Evolutionary conservation across 2,329 filamentous ascomycete genomes (phyloP).

Genomic region (Diaporthe sp.): DNA sequence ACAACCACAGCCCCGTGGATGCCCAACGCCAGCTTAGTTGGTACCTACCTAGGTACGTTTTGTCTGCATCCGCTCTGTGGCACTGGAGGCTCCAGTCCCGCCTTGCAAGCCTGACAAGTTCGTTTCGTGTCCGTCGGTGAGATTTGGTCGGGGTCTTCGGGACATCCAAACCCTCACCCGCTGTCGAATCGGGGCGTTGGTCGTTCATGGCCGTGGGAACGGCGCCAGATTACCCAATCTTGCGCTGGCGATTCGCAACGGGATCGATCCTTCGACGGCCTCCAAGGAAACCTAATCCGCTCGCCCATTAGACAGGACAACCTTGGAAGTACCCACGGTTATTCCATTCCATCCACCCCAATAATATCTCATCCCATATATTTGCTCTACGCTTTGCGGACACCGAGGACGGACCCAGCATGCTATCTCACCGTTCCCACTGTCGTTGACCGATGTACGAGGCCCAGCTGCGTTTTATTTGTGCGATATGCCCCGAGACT

Average conservation of each 20-base stretch:
- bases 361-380: conserved; percentile 13
- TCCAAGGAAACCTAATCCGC: conserved; percentile 12
- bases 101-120: not conserved
- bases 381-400: not conserved
- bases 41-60: not conserved
- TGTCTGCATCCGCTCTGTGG: not conserved
- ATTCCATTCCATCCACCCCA: not conserved
- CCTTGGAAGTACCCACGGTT: not conserved
- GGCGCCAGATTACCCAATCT: conserved; percentile 31
- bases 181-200: conserved; percentile 9
- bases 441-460: not conserved
- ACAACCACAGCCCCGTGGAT: conserved; percentile 13
- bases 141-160: conserved; percentile 14
- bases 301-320: conserved; percentile 4
- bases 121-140: conserved; percentile 6
- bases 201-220: conserved; percentile 9
- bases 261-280: conserved; percentile 21
- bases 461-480: not conserved
- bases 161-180: conserved; percentile 7
- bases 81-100: not conserved
- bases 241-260: conserved; percentile 21
- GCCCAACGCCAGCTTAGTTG: conserved; percentile 5
- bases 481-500: conserved; percentile 12
- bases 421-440: not conserved
- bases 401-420: conserved; percentile 5